phyloP scores from a whole-genome alignment of 768 basidiomycete species.

The Bullera alba region DNA sequence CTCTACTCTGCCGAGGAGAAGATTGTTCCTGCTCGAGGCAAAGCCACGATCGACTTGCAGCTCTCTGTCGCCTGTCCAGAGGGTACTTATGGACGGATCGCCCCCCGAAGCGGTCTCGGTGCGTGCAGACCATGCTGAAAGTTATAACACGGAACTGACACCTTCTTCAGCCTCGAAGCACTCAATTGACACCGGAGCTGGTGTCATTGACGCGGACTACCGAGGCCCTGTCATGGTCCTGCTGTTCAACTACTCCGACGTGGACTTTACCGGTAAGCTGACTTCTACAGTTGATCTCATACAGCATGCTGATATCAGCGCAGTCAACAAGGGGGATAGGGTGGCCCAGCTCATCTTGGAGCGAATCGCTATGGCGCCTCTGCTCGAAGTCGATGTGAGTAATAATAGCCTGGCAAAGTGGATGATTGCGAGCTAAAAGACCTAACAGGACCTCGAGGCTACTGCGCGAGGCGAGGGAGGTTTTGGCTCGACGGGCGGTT shows the following conservation, averaged over 20 bases:
- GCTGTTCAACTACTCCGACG: slow-evolving; percentile 82
- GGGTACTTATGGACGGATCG: slow-evolving; percentile 92
- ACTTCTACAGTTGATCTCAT: neutral
- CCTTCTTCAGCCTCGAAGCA: slow-evolving; percentile 87
- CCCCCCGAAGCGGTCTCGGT: slow-evolving; percentile 95
- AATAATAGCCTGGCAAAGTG: neutral
- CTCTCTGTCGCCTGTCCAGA: slow-evolving; percentile 85
- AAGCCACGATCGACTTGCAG: slow-evolving; percentile 84
- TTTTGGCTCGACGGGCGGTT: slow-evolving; percentile 89
- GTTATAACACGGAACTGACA: neutral
- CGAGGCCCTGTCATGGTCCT: slow-evolving; percentile 85
- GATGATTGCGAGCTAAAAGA: slow-evolving; percentile 1
- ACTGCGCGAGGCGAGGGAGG: slow-evolving; percentile 79
- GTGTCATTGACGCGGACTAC: slow-evolving; percentile 94
- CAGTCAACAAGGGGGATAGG: slow-evolving; percentile 85
- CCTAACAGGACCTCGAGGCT: slow-evolving; percentile 64
- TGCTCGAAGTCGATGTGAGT: slow-evolving; percentile 74
- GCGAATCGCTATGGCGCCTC: slow-evolving; percentile 73
- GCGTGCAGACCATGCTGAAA: slow-evolving; percentile 32
- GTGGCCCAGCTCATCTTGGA: slow-evolving; percentile 92
- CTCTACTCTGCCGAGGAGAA: slow-evolving; percentile 85
- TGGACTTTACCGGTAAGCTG: slow-evolving; percentile 69
- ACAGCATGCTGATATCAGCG: neutral
- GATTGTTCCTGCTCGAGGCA: slow-evolving; percentile 75
- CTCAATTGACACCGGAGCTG: slow-evolving; percentile 95